Conservation (phyloP, 495 filamentous ascomycete species). For the Hypoxylon lienhwacheense region DNA sequence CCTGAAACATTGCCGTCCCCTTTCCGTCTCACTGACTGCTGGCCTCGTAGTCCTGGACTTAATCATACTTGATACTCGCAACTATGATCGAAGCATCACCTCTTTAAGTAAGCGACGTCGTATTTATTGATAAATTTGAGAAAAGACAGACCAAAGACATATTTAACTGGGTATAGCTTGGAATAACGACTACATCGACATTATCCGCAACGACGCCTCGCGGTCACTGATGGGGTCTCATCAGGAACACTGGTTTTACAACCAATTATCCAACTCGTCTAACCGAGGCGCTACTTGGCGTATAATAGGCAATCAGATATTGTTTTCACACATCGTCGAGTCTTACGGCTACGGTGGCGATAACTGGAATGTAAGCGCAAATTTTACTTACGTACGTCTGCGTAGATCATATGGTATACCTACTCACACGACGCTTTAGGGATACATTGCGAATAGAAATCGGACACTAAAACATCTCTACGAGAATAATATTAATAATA, state of each 20-base stretch:
- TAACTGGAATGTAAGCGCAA: slow-evolving; percentile 36
- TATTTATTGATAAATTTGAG: not conserved
- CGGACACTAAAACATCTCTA: slow-evolving; percentile 61
- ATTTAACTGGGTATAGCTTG: slow-evolving; percentile 28
- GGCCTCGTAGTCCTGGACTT: slow-evolving; percentile 53
- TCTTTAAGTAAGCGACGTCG: slow-evolving; percentile 35
- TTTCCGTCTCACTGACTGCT: not conserved
- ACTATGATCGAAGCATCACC: slow-evolving; percentile 64
- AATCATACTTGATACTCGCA: slow-evolving; percentile 68
- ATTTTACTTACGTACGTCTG: not conserved
- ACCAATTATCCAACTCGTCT: slow-evolving; percentile 55
- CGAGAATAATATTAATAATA: slow-evolving; percentile 65
- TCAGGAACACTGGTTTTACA: slow-evolving; percentile 72
- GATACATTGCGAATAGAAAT: slow-evolving; percentile 65
- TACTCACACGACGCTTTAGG: slow-evolving; percentile 44
- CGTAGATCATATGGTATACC: not conserved
- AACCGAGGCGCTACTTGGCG: slow-evolving; percentile 62
- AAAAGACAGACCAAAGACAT: not conserved
- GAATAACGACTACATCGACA: slow-evolving; percentile 61
- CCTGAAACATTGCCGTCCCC: not conserved
- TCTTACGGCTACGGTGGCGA: slow-evolving; percentile 41
- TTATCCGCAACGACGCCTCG: slow-evolving; percentile 59
- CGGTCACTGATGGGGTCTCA: slow-evolving; percentile 64
- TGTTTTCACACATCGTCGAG: slow-evolving; percentile 62
- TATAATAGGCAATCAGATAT: slow-evolving; percentile 65